A percentile compares a stretch with the other conserved stretches of the same genome.
Evolutionary conservation across 1,284 basidiomycete species (phyloP).

Genomic region (Cutaneotrichosporon sp.): DNA sequence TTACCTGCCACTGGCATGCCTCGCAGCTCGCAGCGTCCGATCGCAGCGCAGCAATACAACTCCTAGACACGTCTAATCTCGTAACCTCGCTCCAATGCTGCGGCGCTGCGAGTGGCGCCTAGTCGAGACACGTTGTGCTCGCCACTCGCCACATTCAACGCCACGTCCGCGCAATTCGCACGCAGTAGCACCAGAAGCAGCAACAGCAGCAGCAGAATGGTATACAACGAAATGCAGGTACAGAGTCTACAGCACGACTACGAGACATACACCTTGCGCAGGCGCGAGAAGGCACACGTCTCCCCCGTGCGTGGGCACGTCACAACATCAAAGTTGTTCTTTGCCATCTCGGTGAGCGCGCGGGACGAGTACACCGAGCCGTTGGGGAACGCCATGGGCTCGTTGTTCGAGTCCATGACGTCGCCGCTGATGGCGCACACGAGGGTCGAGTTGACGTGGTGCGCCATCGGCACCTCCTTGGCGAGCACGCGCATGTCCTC

Average conservation of each 20-base stretch:
- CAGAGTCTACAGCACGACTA: conserved; percentile 6
- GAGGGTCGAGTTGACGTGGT: conserved; percentile 93
- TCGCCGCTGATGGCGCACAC: conserved; percentile 87
- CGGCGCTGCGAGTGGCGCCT: too few species aligned
- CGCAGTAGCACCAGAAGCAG: not conserved
- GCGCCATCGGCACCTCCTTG: conserved; percentile 83
- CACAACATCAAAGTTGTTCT: conserved; percentile 68
- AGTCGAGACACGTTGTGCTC: too few species aligned
- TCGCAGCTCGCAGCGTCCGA: too few species aligned
- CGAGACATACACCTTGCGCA: conserved; percentile 77
- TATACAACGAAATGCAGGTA: not conserved
- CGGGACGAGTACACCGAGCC: conserved; percentile 90
- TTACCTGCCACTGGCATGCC: too few species aligned
- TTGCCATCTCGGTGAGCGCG: conserved; percentile 80
- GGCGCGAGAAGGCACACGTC: conserved; percentile 63
- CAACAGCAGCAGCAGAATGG: not conserved
- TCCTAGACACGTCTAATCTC: too few species aligned
- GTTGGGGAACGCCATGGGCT: conserved; percentile 86
- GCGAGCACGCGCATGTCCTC: conserved; percentile 72
- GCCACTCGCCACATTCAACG: too few species aligned
- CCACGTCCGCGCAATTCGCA: too few species aligned
- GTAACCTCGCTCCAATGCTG: too few species aligned
- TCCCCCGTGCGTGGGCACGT: conserved; percentile 76
- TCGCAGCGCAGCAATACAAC: too few species aligned
- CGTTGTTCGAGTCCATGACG: conserved; percentile 93